Percentiles rank a stretch among this genome's conserved stretches.
Evolutionary conservation across 257 asterid genomes (phyloP).

Genomic region (Solanum sitiens): DNA sequence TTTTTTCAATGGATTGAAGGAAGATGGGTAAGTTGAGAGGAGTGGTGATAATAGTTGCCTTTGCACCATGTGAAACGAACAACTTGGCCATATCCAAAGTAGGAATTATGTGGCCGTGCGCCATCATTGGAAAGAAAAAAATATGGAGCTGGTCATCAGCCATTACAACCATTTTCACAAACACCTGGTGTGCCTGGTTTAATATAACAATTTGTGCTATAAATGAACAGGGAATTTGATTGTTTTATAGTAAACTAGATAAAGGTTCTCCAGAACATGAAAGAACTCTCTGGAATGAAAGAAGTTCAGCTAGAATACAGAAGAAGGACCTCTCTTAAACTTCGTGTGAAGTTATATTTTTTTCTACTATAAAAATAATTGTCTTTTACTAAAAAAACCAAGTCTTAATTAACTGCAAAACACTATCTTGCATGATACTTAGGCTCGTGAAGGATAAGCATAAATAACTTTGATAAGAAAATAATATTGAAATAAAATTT

Average conservation of each 20-base stretch:
- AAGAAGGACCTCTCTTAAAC: background rate
- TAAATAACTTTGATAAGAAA: no score
- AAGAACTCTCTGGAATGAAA: background rate
- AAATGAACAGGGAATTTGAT: background rate
- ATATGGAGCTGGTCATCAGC: conserved; percentile 11
- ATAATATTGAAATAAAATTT: no score
- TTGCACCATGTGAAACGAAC: conserved; percentile 11
- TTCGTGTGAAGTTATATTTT: no score
- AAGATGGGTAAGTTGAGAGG: background rate
- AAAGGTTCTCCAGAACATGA: background rate
- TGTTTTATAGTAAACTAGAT: background rate
- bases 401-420: no score
- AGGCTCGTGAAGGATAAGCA: no score
- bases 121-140: conserved; percentile 16
- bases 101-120: conserved; percentile 22
- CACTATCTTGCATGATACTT: no score
- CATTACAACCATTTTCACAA: background rate
- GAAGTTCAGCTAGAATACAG: background rate
- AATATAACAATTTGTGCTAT: background rate
- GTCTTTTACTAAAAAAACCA: no score
- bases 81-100: conserved; percentile 18
- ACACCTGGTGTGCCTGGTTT: background rate
- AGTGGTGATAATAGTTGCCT: conserved; percentile 7
- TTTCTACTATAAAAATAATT: no score
- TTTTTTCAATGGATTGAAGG: background rate